Base-by-base conservation (phyloP, 306 rosid genomes). In the Ormosia semicastrata region DNA sequence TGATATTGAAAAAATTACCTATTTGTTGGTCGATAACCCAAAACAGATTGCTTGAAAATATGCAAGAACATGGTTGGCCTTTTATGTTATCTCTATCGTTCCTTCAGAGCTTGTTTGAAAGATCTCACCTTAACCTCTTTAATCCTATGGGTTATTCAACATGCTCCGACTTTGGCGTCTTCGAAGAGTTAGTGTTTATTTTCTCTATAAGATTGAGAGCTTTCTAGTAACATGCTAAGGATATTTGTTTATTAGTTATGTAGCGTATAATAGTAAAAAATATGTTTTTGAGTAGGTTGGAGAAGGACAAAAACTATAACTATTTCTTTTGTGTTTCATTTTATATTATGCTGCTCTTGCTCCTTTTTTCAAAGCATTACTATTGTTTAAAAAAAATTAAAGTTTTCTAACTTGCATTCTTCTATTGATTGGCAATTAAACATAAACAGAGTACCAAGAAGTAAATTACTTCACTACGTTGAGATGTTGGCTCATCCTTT, bases 131-230 rank as follows among this genome's bases (percentile, higher is more conserved):
- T 12, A 89, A 8, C 85, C 92, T 53, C 37, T 93, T 5, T 74
- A 65, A 66, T 81, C 95, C 0, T 92, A 93, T 85, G 99, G 99
- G 17, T 65, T 89, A 30, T 90, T 90, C 89, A 93, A 93, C 81
- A 93, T 95, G 98, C 95, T 93, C 65, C 91, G 99, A 6, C 94
- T 95, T 10, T 95, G n/a, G n/a, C n/a, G n/a, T n/a, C n/a, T n/a
- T n/a, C n/a, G n/a, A n/a, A n/a, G n/a, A n/a, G n/a, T n/a, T 29
- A 90, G 98, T 62, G 89, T 47, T 50, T 95, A 58, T 95, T 95
- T 84, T 89, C 93, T 66, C 76, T 93, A 98, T 93, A 82, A 36
- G 18, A 83, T 83, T 44, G 29, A 72, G 53, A 40, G 37, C 5
- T 41, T 57, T 32, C 14, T 17, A n/a, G 1, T 39, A 1, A 58